Evolutionary conservation across 2,329 filamentous ascomycete genomes (phyloP).

Genomic region (Didymella glomerata): DNA sequence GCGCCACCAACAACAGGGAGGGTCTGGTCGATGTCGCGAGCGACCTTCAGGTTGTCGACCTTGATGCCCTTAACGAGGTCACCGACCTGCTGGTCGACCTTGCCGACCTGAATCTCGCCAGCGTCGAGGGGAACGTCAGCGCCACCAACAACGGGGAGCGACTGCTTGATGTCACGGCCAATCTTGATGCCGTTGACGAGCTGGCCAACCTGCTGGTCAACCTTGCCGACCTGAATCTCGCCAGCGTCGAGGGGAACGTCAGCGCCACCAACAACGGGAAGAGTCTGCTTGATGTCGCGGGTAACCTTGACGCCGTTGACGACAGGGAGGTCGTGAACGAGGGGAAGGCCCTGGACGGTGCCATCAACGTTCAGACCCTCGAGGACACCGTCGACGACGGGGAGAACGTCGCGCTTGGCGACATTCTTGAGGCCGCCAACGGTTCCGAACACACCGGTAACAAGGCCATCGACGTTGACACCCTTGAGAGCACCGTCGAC

Average conservation of each 20-base stretch:
- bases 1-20: conserved; percentile 11
- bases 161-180: conserved; percentile 12
- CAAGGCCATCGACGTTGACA: not conserved
- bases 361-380: not conserved
- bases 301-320: not conserved
- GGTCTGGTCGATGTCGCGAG: conserved; percentile 8
- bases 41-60: not conserved
- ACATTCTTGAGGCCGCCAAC: not conserved
- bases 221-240: not conserved
- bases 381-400: conserved; percentile 1
- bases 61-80: conserved; percentile 5
- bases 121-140: conserved; percentile 5
- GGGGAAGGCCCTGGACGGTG: not conserved
- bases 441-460: not conserved
- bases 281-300: not conserved
- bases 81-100: not conserved
- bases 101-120: not conserved
- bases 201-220: not conserved
- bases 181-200: conserved; percentile 3
- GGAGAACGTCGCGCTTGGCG: conserved; percentile 4
- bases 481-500: not conserved
- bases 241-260: conserved; percentile 1
- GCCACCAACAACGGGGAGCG: not conserved
- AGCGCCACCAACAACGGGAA: not conserved
- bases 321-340: conserved; percentile 7